These are phyloP conservation scores for Clarireedia monteithiana DNA, from an alignment of 2,329 filamentous ascomycete species.

Conservation along the genomic window DNA sequence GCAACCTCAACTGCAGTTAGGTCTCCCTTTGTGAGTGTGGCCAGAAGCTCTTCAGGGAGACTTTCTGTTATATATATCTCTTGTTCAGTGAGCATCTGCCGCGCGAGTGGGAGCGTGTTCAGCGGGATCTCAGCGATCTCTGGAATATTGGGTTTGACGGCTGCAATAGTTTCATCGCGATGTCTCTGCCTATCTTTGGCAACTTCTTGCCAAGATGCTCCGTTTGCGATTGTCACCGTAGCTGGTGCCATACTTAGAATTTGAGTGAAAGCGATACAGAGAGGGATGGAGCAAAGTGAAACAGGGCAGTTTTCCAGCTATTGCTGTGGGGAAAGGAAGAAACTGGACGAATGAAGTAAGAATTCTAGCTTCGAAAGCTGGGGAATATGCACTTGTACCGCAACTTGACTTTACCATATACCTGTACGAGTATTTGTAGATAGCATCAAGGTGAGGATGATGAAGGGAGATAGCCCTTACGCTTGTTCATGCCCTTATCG, in stretches of 20 bases:
- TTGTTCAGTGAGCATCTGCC: conserved; percentile 35
- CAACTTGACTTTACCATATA: too few species aligned
- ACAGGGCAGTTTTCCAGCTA: too few species aligned
- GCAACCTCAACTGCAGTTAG: conserved; percentile 38
- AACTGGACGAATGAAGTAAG: too few species aligned
- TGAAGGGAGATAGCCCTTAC: background rate
- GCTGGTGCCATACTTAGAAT: conserved; percentile 18
- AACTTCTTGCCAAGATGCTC: conserved; percentile 39
- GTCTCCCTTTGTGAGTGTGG: conserved; percentile 36
- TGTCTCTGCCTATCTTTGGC: conserved; percentile 38
- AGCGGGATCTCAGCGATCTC: conserved; percentile 31
- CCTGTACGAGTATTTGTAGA: background rate
- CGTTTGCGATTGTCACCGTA: conserved; percentile 23
- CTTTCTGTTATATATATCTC: conserved; percentile 44
- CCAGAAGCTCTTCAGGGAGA: conserved; percentile 38
- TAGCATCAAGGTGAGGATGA: background rate
- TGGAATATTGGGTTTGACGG: conserved; percentile 34
- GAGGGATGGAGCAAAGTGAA: too few species aligned
- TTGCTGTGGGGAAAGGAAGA: too few species aligned
- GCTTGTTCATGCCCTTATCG: background rate
- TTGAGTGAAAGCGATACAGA: too few species aligned
- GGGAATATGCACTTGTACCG: too few species aligned
- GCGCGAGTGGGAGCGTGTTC: conserved; percentile 40
- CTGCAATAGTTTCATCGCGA: conserved; percentile 37
- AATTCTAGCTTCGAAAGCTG: too few species aligned